Percentiles rank a stretch among this genome's conserved stretches.
Evolutionary conservation across 257 asterid species (phyloP).

Genomic region (Capsicum baccatum): DNA sequence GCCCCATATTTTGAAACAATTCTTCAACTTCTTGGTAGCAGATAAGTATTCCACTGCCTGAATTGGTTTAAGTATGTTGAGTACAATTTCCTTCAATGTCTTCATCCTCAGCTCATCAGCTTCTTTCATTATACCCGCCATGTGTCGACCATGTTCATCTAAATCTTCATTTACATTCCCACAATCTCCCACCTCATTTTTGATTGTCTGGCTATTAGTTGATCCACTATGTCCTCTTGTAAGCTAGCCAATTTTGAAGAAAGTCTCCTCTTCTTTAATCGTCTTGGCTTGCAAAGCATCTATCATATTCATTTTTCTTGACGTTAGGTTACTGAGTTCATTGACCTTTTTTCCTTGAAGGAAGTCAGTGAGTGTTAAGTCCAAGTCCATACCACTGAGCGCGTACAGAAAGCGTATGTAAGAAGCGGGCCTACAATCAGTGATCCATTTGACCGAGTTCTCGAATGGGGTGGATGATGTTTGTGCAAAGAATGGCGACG

Average conservation of each 20-base stretch:
- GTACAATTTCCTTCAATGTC: slow-evolving; percentile 43
- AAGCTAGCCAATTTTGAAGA: slow-evolving; percentile 41
- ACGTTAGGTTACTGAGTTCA: slow-evolving; percentile 40
- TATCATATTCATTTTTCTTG: slow-evolving; percentile 40
- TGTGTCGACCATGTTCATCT: slow-evolving; percentile 39
- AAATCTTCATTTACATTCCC: slow-evolving; percentile 38
- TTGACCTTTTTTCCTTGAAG: slow-evolving; percentile 41
- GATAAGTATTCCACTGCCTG: slow-evolving; percentile 60
- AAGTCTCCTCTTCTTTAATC: slow-evolving; percentile 45
- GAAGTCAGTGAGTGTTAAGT: slow-evolving; percentile 44
- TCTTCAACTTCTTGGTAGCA: slow-evolving; percentile 50
- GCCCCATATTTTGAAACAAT: slow-evolving; percentile 58
- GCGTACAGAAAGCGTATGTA: slow-evolving; percentile 53
- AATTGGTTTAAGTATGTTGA: slow-evolving; percentile 47
- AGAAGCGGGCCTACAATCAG: slow-evolving; percentile 62
- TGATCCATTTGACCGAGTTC: slow-evolving; percentile 61
- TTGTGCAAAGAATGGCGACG: slow-evolving; percentile 53
- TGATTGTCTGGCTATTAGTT: slow-evolving; percentile 40
- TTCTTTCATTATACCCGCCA: slow-evolving; percentile 48
- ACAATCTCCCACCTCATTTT: slow-evolving; percentile 13
- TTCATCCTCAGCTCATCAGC: slow-evolving; percentile 53
- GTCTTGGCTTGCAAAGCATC: slow-evolving; percentile 47
- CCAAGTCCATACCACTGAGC: slow-evolving; percentile 46
- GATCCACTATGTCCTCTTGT: slow-evolving; percentile 55
- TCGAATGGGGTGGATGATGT: slow-evolving; percentile 59